Conservation (phyloP, 768 basidiomycete genomes). For the Suillus placidus region DNA sequence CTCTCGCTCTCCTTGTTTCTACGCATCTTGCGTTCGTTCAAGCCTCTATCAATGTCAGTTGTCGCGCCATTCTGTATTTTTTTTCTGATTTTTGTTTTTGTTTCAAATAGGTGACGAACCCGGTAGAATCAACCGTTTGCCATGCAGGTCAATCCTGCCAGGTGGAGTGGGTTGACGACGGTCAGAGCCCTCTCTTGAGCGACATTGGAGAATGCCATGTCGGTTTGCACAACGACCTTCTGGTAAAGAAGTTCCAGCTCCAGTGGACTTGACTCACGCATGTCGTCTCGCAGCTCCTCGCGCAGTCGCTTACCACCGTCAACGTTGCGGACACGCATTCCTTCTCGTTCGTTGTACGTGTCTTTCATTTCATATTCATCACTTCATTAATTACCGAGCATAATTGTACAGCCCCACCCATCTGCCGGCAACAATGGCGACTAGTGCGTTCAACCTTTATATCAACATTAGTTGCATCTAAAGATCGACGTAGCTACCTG, state of each 20-base stretch:
- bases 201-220: conserved; percentile 55
- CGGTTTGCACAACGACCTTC: conserved; percentile 58
- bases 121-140: conserved; percentile 47
- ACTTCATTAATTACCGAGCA: neutral
- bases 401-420: conserved; percentile 50
- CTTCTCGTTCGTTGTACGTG: conserved; percentile 57
- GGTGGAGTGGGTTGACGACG: conserved; percentile 69
- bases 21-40: conserved; percentile 16
- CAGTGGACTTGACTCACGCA: conserved; percentile 8
- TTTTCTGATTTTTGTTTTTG: too few relatives aligned
- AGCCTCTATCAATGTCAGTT: conserved; percentile 25
- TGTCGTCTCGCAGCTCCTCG: conserved; percentile 45
- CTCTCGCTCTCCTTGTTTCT: conserved; percentile 26
- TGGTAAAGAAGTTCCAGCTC: conserved; percentile 39
- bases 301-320: conserved; percentile 57
- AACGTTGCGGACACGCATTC: conserved; percentile 52
- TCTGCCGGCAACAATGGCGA: conserved; percentile 53
- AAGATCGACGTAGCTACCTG: conserved; percentile 53
- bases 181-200: conserved; percentile 48
- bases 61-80: neutral
- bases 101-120: conserved; percentile 47
- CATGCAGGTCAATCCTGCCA: conserved; percentile 55
- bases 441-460: conserved; percentile 49
- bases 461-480: conserved; percentile 11
- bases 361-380: neutral